Base-by-base conservation (phyloP, 768 basidiomycete genomes). In the Floccularia luteovirens region DNA sequence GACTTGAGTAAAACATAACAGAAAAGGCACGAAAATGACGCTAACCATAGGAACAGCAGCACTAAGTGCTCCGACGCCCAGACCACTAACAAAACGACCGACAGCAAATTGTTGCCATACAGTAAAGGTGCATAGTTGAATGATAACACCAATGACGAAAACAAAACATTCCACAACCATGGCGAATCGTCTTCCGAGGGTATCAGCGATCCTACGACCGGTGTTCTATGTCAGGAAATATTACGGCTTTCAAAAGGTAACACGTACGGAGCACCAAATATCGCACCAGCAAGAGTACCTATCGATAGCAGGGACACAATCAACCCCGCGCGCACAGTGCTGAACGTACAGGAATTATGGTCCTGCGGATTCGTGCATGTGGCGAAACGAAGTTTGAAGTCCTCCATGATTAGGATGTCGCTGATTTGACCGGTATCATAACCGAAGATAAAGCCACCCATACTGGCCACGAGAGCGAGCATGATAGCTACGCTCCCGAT, bases 401-500 rank as follows among this genome's bases (percentile, higher is more conserved):
- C 78, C 8, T 69, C 54, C 81, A 87, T 84, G 57, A 84, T 61
- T 20, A 84, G 62, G 48, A 89, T 82, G 53, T 82, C 81, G 38
- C 78, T 78, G 46, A 89, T 87, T 56, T 87, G 84, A 19, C 83
- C 83, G 10, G 81, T 85, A 55, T 84, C 80, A 47, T 82, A 82
- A 39, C 74, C 75, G 41, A 77, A 77, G 44, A 77, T 76, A 57
- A 77, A 76, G 34, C 83, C 82, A 42, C 82, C 83, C 70, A 84
- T 82, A 37, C 74, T 76, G 24, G 82, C 78, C 24, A 87, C 55
- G 41, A 82, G 51, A 48, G 82, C 82, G 36, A 84, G 61, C 63
- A 75, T 69, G 55, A 86, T 73, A 42, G 82, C 70, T 28, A 74
- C 69, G 56, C 61, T 66, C 41, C 79, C 79, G 39, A 82, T 73